These are phyloP conservation scores for Selenicereus undatus DNA, from an alignment of 148 eudicot species.

Conservation along the genomic window DNA sequence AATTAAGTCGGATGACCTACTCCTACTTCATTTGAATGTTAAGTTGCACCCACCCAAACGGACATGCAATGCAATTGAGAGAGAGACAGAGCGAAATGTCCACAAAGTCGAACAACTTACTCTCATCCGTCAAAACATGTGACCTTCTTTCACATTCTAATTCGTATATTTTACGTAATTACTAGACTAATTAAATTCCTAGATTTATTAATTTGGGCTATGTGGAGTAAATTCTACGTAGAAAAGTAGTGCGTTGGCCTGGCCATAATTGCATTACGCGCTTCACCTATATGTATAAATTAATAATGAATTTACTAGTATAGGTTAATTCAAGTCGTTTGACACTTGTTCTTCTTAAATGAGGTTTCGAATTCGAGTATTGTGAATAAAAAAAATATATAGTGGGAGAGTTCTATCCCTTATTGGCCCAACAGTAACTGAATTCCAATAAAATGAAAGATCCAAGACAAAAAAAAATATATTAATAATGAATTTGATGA, in stretches of 20 bases:
- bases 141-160: background rate
- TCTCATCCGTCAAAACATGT: background rate
- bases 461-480: too few species aligned
- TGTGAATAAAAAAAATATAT: too few species aligned
- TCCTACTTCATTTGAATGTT: background rate
- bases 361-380: too few species aligned
- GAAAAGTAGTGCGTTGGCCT: background rate
- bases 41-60: background rate
- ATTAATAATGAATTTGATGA: too few species aligned
- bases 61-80: background rate
- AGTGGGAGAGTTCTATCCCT: too few species aligned
- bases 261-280: background rate
- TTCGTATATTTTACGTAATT: background rate
- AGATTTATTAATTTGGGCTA: background rate
- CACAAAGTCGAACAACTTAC: background rate
- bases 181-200: background rate
- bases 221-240: background rate
- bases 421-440: too few species aligned
- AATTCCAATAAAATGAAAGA: too few species aligned
- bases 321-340: too few species aligned
- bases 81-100: background rate
- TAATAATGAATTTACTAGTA: too few species aligned
- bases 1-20: background rate
- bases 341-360: too few species aligned
- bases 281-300: background rate